Evolutionary conservation across 2,329 filamentous ascomycete genomes (phyloP).

Genomic region (Aspergillus sp.): DNA sequence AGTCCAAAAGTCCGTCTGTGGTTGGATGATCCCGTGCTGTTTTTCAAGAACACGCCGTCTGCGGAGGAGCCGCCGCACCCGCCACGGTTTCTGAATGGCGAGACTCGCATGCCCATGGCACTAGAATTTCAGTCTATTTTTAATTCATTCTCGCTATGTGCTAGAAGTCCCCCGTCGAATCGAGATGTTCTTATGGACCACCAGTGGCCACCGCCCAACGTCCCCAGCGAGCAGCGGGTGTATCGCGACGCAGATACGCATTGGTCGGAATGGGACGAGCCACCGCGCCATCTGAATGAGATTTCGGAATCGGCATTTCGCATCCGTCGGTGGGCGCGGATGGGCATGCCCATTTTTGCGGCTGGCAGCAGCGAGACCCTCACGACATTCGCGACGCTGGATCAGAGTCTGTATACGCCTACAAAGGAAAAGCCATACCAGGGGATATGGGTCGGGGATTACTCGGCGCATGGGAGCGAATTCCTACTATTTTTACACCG

Average conservation of each 20-base stretch:
- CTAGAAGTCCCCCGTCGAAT: conserved; percentile 36
- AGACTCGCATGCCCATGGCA: conserved; percentile 49
- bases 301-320: conserved; percentile 65
- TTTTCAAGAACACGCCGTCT: conserved; percentile 38
- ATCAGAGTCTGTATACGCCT: conserved; percentile 67
- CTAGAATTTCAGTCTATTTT: conserved; percentile 48
- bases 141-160: conserved; percentile 61
- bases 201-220: conserved; percentile 68
- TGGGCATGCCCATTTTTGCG: conserved; percentile 35
- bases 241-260: conserved; percentile 42
- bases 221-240: conserved; percentile 57
- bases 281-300: conserved; percentile 48
- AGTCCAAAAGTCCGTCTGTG: conserved; percentile 62
- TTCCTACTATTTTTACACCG: conserved; percentile 76
- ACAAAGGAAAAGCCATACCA: conserved; percentile 73
- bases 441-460: conserved; percentile 89
- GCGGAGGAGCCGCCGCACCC: conserved; percentile 4
- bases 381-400: conserved; percentile 63
- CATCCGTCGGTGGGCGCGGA: conserved; percentile 63
- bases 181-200: conserved; percentile 34
- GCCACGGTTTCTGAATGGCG: conserved; percentile 23
- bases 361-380: conserved; percentile 39
- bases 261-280: conserved; percentile 39
- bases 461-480: conserved; percentile 78
- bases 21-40: conserved; percentile 63